Evolutionary conservation across 768 basidiomycete species (phyloP).

Genomic region (Phanerodontia chrysosporium): DNA sequence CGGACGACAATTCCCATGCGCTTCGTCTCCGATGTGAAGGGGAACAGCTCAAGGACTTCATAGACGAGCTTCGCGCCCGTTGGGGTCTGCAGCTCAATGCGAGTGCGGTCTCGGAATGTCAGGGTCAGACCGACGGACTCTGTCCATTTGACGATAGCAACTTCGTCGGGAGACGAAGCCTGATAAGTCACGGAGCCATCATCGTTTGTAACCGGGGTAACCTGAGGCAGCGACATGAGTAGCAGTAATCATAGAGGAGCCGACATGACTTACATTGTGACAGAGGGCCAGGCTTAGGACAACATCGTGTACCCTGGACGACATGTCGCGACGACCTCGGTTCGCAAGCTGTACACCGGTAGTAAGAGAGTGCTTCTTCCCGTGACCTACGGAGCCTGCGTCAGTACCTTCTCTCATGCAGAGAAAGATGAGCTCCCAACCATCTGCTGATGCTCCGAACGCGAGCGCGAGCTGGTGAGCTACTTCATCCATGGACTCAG

Average conservation of each 20-base stretch:
- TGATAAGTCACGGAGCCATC: conserved; percentile 96
- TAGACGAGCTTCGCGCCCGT: conserved; percentile 60
- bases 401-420: too few relatives aligned
- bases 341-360: conserved; percentile 82
- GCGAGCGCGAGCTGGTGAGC: conserved; percentile 85
- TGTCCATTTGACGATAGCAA: conserved; percentile 97
- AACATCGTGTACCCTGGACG: conserved; percentile 86
- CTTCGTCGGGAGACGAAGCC: conserved; percentile 98
- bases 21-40: conserved; percentile 98
- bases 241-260: background rate
- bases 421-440: background rate
- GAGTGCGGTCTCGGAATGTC: conserved; percentile 82
- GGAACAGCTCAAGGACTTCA: conserved; percentile 92
- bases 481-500: conserved; percentile 99
- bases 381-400: conserved; percentile 1
- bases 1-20: conserved; percentile 98
- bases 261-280: conserved; percentile 69
- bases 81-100: conserved; percentile 80
- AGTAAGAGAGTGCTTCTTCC: conserved; percentile 37
- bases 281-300: conserved; percentile 92
- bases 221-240: conserved; percentile 40
- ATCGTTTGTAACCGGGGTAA: conserved; percentile 92
- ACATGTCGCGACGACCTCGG: conserved; percentile 91
- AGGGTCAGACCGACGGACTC: conserved; percentile 91
- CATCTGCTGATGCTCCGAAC: conserved; percentile 63